Conservation (phyloP, 345 rosid species). For the Eucalyptus pumila region DNA sequence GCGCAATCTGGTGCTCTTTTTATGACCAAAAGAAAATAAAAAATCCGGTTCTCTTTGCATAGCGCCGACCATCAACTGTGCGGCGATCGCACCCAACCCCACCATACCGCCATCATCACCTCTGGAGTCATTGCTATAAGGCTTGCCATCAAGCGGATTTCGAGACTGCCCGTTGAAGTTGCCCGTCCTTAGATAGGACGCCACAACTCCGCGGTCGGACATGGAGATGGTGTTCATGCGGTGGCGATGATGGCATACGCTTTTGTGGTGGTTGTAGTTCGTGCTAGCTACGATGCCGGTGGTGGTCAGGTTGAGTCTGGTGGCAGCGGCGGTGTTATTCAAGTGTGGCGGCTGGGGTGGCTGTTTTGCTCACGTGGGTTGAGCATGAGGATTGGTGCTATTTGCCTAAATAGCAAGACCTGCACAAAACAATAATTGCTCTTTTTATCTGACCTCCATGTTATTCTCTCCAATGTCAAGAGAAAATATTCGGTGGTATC, state of each 20-base stretch:
- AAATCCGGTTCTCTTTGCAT: background rate
- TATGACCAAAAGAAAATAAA: too few species aligned
- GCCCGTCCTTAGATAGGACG: background rate
- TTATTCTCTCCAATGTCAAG: background rate
- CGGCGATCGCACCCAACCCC: background rate
- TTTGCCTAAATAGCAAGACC: background rate
- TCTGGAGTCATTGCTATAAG: background rate
- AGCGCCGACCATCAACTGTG: background rate
- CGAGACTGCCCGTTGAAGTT: background rate
- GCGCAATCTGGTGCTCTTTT: background rate
- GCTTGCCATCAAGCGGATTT: background rate
- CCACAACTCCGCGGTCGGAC: background rate
- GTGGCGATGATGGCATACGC: background rate
- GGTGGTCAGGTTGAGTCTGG: background rate
- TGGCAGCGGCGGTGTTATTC: background rate
- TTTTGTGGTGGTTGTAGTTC: background rate
- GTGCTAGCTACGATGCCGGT: background rate
- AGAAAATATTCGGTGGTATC: background rate
- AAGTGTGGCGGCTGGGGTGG: background rate
- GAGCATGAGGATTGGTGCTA: background rate
- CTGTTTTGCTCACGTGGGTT: background rate
- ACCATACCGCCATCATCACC: background rate
- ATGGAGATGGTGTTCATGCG: background rate
- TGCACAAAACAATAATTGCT: background rate
- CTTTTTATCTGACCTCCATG: background rate